Evolutionary conservation across 2,329 filamentous ascomycete genomes (phyloP).

Genomic region (Cladosporium cucumerinum): DNA sequence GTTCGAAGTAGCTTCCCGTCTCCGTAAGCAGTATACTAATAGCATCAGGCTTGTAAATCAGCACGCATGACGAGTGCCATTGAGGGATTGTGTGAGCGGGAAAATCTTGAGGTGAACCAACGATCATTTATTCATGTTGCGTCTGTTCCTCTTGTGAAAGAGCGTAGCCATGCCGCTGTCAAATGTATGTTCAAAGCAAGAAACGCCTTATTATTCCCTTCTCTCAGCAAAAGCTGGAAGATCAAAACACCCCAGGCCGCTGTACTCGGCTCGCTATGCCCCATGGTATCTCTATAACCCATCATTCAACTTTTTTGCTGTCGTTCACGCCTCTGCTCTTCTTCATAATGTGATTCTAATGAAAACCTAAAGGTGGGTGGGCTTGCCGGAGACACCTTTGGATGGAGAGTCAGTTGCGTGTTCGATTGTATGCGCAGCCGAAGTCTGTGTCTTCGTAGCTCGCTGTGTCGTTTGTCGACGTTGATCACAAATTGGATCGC

Average conservation of each 20-base stretch:
- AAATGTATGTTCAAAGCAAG: background rate
- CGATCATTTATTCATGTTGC: background rate
- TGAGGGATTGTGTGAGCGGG: background rate
- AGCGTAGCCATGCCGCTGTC: background rate
- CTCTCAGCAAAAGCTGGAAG: background rate
- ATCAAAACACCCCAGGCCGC: background rate
- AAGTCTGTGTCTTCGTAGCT: slow-evolving; percentile 10
- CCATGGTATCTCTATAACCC: slow-evolving; percentile 9
- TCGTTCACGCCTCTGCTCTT: background rate
- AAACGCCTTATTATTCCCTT: background rate
- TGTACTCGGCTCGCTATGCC: background rate
- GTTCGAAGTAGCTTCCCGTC: background rate
- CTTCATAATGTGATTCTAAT: background rate
- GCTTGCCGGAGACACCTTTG: slow-evolving; percentile 7
- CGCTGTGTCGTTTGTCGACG: background rate
- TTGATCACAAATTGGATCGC: slow-evolving; percentile 6
- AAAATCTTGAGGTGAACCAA: background rate
- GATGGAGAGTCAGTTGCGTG: slow-evolving; percentile 3
- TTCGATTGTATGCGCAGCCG: background rate
- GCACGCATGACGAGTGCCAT: background rate
- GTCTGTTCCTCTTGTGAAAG: background rate
- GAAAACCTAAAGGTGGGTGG: slow-evolving; percentile 3
- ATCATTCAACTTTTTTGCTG: slow-evolving; percentile 1
- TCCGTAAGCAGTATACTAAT: background rate
- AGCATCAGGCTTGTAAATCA: background rate